Base-by-base conservation (phyloP, 345 rosid genomes). In the Citrus trifoliata region DNA sequence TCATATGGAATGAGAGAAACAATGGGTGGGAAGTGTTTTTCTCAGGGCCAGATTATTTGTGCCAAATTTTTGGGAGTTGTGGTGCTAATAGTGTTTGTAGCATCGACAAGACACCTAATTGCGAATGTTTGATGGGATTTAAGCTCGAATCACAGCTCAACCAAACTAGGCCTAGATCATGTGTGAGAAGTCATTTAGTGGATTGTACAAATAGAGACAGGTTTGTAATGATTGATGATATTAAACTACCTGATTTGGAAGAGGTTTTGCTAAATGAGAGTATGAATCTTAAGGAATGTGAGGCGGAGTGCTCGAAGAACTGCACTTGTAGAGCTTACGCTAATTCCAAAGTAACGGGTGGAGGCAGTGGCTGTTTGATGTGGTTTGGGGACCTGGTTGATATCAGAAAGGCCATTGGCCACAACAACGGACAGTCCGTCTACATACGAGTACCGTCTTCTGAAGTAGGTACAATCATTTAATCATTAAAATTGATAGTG, bases 301-400 rank as follows among this genome's bases (percentile, higher is more conserved):
- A 66, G 73, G 24, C 48, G 22, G 58, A 30, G 67, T 82, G 87
- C 66, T 68, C 18, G 32, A 79, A 21, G 32, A 84, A 82, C 63
- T 84, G 87, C 28, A 73, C 81, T 8, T 86, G 87, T n/a, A 76
- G 72, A 0, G 88, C 86, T 38, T 88, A 74, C 60, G 76, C 85
- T 3, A 63, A 58, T 65, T 42, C 74, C 22, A 68, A 85, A 33
- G 12, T 80, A 8, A 67, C 58, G 0, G 70, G 33, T 5, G 78
- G 74, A 65, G 89, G 90, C 10, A 71, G 46, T 4, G 86, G 86
- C 27, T 88, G 90, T n/a, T 46, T 86, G 68, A 74, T 79, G 75
- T 81, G 89, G 88, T 83, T 81, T 22, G 71, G 74, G 1, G 84
- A 86, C 25, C 38, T 88, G 28, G 25, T 81, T 5, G 82, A 88